Conservation (phyloP, 441 rosid genomes). For the Melianthus villosus region DNA sequence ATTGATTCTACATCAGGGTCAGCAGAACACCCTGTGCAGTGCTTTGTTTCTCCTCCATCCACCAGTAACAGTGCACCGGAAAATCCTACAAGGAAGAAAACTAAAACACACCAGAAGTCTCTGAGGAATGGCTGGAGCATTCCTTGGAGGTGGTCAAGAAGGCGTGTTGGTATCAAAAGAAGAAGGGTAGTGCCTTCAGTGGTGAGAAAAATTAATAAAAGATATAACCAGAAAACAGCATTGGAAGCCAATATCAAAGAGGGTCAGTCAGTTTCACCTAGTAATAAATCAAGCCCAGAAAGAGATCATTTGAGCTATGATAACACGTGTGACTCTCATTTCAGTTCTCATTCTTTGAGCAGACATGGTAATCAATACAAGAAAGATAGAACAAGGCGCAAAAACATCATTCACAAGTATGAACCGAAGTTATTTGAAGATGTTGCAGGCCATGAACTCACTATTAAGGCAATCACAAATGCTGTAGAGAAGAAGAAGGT, state of each 20-base stretch:
- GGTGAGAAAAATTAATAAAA: not conserved
- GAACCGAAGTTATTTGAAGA: slow-evolving; percentile 14
- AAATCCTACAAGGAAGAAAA: not conserved
- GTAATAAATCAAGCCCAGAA: too few species aligned
- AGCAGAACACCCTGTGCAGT: too few species aligned
- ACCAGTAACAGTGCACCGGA: too few species aligned
- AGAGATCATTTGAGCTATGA: too few species aligned
- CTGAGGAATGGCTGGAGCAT: slow-evolving; percentile 7
- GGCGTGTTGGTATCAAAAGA: slow-evolving; percentile 3
- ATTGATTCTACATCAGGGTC: too few species aligned
- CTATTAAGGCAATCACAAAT: slow-evolving; percentile 9
- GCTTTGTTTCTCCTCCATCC: too few species aligned
- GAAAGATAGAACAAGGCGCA: too few species aligned
- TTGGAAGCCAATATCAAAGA: not conserved
- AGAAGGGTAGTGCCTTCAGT: not conserved
- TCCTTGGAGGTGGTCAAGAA: slow-evolving; percentile 14
- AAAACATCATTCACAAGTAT: slow-evolving; percentile 12
- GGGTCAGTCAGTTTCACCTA: not conserved
- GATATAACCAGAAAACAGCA: not conserved
- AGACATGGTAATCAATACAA: too few species aligned
- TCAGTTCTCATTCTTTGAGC: too few species aligned
- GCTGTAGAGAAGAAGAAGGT: slow-evolving; percentile 10
- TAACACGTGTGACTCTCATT: too few species aligned
- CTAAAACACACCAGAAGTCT: not conserved
- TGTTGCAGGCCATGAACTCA: slow-evolving; percentile 12